Conservation (phyloP, 2,329 filamentous ascomycete genomes). For the Cytospora piceicola region DNA sequence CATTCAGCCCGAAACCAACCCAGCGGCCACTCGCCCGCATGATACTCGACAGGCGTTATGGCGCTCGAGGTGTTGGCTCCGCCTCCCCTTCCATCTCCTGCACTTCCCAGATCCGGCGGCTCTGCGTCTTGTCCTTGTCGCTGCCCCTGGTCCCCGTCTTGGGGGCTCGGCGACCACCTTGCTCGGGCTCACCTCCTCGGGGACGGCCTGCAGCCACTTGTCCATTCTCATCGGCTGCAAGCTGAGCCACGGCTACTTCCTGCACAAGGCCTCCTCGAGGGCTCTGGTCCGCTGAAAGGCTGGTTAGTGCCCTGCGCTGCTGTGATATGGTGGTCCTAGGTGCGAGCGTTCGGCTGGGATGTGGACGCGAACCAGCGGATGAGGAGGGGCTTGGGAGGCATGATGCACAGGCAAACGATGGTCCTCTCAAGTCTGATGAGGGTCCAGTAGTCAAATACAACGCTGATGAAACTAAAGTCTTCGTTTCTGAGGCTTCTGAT, state of each 20-base stretch:
- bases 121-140: background rate
- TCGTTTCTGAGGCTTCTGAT: slow-evolving; percentile 4
- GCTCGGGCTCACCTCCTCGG: slow-evolving; percentile 15
- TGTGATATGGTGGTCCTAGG: slow-evolving; percentile 1
- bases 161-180: slow-evolving; percentile 9
- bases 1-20: background rate
- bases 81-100: slow-evolving; percentile 1
- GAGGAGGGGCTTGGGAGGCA: slow-evolving; percentile 36
- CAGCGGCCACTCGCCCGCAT: slow-evolving; percentile 21
- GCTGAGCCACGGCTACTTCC: slow-evolving; percentile 28
- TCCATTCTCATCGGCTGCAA: slow-evolving; percentile 27
- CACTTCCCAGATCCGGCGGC: background rate
- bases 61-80: slow-evolving; percentile 23
- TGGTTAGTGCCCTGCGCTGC: slow-evolving; percentile 9
- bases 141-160: background rate
- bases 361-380: slow-evolving; percentile 35
- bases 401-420: slow-evolving; percentile 38
- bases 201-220: slow-evolving; percentile 22
- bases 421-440: slow-evolving; percentile 36
- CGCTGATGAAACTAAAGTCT: slow-evolving; percentile 34
- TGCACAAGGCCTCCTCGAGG: slow-evolving; percentile 11
- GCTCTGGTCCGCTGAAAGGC: slow-evolving; percentile 27
- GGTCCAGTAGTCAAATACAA: slow-evolving; percentile 36
- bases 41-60: slow-evolving; percentile 21
- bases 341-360: background rate